Base-by-base conservation (phyloP, 2,329 filamentous ascomycete species). In the Diaporthe ampelina region DNA sequence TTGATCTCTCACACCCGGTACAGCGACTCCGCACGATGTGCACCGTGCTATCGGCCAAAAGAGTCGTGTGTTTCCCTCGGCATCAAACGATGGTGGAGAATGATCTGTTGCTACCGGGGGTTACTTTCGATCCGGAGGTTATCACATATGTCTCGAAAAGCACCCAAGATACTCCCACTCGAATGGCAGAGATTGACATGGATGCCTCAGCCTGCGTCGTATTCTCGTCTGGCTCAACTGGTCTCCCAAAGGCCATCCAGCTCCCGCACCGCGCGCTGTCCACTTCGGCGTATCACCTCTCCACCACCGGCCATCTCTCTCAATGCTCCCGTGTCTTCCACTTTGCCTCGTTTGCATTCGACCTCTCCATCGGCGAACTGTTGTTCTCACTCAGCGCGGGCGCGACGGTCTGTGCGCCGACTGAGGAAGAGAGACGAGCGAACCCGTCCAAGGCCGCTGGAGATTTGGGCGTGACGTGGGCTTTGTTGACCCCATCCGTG, bases 1-100 rank as follows among this genome's bases (percentile, higher is more conserved):
- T 90, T 32, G 88, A 89, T 56, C 45, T 48, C 45, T 48, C 45
- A 48, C 45, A 48, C 45, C 45, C 45, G 45, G 45, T 48, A 13
- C 45, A 48, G 45, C 45, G 45, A 48, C 45, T 48, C 45, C 45
- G 45, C 45, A 48, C 45, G 45, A 48, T 48, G 45, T 48, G 45
- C 45, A 48, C 45, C 45, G 45, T 48, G 45, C 45, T 48, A 48
- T 48, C 45, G 45, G 45, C 45, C 45, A 48, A 48, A 48, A 48
- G 45, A 48, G 45, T 48, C 45, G 45, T 48, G 45, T 48, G 45
- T 48, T 48, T 48, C 45, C 45, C 45, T 48, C 45, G 8, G 15
- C 45, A 48, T 19, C 45, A 48, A 48, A 48, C 45, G 45, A 48
- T 48, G 45, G 45, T 48, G 15, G 45, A 48, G 17, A 48, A 48